Conservation (phyloP, 495 filamentous ascomycete species). For the Articulospora tetracladia region DNA sequence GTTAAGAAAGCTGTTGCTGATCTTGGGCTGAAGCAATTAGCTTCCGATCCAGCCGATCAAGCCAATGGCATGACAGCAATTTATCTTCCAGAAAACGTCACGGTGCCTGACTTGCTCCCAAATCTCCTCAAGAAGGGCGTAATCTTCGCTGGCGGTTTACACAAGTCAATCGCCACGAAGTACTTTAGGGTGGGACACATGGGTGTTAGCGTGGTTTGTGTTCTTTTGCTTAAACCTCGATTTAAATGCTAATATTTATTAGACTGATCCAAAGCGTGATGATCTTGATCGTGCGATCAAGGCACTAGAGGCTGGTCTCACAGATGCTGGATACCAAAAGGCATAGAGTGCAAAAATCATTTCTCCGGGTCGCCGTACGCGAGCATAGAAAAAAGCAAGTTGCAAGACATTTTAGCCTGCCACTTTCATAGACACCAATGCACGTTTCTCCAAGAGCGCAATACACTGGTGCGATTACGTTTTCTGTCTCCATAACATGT, state of each 20-base stretch:
- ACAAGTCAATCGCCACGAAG: conserved; percentile 74
- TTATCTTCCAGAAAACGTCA: conserved; percentile 82
- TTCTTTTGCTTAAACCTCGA: neutral
- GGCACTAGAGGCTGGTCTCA: conserved; percentile 68
- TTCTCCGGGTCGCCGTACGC: neutral
- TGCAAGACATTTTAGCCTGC: conserved; percentile 3
- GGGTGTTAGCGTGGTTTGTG: conserved; percentile 82
- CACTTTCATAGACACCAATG: neutral
- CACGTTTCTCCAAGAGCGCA: conserved; percentile 10
- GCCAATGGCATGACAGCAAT: conserved; percentile 98
- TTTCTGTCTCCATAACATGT: neutral
- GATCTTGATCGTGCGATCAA: conserved; percentile 82
- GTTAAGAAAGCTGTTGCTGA: conserved; percentile 77
- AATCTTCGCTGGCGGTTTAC: conserved; percentile 90
- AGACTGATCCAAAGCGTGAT: conserved; percentile 55
- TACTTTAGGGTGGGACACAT: conserved; percentile 80
- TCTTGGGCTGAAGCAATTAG: conserved; percentile 82
- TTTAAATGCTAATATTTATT: conserved; percentile 11
- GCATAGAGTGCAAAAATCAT: conserved; percentile 27
- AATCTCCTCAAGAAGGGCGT: conserved; percentile 86
- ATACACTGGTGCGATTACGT: conserved; percentile 17
- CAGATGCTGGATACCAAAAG: conserved; percentile 65
- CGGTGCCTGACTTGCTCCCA: conserved; percentile 76
- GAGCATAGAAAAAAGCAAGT: conserved; percentile 9
- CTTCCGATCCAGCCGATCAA: conserved; percentile 80